Base-by-base conservation (phyloP, 306 rosid genomes). In the Citrullus amarus region DNA sequence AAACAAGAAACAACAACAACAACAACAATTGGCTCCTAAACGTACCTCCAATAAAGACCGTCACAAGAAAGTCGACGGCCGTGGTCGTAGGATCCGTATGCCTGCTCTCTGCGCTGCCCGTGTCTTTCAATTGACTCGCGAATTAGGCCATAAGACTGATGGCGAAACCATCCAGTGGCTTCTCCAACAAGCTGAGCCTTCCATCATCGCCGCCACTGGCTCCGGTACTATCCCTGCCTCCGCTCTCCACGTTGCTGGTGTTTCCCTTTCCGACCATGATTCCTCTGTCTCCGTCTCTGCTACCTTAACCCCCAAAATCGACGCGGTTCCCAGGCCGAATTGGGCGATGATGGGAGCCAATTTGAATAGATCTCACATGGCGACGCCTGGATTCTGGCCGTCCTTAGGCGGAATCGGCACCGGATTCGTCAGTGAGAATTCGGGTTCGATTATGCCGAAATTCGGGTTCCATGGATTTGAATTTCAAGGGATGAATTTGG, bases 101-200 rank as follows among this genome's bases (percentile, higher is more conserved):
- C 91, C 91, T 2, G 88, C 91, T 34, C 86, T 88, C 3, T 88
- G 91, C 20, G 88, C 91, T 1, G 91, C 91, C 20, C 86, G 91
- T 22, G 91, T 88, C 39, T 88, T 88, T 61, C 91, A 88, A 54
- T 51, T 88, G 34, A 87, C 88, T 3, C 82, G 88, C 66, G 88
- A 87, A 76, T 79, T 87, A 57, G 90, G 90, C 15, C 87, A 86
- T 58, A 86, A 86, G 16, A 78, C 89, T 12, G 89, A 86, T 16
- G 89, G 89, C 2, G 90, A 87, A 9, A 87, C 90, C 14, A 87
- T 88, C n/a, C 88, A 88, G 54, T 88, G 91, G 91, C 88, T 88
- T 0, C 65, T 88, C 9, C 86, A 88, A 44, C 91, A 88, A 59
- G 88, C 91, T 0, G 91, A 88, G 66, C 91, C 89, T 1, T 85